Percentiles rank a stretch among this genome's conserved stretches.
Conservation (phyloP, 352 stramenopile genomes). For the Elongisporangium anandrum region DNA sequence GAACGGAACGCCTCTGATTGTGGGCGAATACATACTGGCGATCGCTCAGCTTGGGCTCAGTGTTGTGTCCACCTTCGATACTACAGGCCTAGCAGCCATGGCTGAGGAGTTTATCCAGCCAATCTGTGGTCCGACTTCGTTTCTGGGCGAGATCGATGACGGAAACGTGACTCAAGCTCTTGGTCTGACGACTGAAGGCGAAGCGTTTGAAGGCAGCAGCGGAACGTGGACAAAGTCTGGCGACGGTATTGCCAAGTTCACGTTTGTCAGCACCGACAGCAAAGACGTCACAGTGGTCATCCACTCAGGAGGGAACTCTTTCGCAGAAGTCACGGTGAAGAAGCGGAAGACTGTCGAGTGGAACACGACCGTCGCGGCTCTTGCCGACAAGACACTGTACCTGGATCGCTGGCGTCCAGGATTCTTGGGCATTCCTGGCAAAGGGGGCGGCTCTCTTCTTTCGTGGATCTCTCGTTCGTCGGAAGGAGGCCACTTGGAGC, state of each 20-base stretch:
- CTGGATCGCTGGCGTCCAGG: conserved; percentile 41
- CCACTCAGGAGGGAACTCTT: conserved; percentile 26
- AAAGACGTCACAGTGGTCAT: conserved; percentile 40
- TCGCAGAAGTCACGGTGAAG: conserved; percentile 24
- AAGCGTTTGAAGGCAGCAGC: conserved; percentile 34
- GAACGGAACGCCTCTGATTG: conserved; percentile 20
- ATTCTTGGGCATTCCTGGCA: conserved; percentile 28
- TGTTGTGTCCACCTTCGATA: conserved; percentile 38
- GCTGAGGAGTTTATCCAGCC: conserved; percentile 49
- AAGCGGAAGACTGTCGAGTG: conserved; percentile 27
- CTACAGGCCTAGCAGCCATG: conserved; percentile 38
- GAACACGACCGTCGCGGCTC: conserved; percentile 24
- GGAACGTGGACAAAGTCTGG: conserved; percentile 39
- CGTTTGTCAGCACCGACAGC: conserved; percentile 32
- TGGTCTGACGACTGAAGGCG: conserved; percentile 29
- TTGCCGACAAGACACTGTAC: conserved; percentile 51
- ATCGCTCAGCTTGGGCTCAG: conserved; percentile 33
- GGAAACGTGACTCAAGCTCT: conserved; percentile 32
- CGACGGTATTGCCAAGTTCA: conserved; percentile 29
- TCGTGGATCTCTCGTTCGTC: conserved; percentile 37
- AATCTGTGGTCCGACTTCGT: conserved; percentile 51
- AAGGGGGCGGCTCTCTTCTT: conserved; percentile 24
- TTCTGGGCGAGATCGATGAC: conserved; percentile 54
- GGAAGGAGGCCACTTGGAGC: conserved; percentile 26
- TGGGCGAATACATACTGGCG: conserved; percentile 30